These are phyloP conservation scores for Phytophthora pistaciae DNA, from an alignment of 352 stramenopile genomes.

Conservation along the genomic window DNA sequence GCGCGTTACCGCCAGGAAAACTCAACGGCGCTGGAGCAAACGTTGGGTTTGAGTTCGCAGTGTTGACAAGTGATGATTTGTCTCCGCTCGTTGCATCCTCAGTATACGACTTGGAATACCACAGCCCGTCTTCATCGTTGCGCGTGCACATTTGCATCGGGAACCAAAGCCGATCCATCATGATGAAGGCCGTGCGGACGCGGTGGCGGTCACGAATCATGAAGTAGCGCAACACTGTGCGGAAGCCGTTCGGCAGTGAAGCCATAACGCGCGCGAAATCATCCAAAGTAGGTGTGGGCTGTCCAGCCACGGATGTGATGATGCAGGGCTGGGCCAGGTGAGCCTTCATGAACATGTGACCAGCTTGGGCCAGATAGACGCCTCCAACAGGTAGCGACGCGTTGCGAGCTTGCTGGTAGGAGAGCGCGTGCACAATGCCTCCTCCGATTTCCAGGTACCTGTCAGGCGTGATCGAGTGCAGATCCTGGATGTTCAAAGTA, in stretches of 20 bases:
- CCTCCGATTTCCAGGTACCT: slow-evolving; percentile 88
- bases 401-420: slow-evolving; percentile 90
- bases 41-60: slow-evolving; percentile 53
- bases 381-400: slow-evolving; percentile 76
- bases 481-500: slow-evolving; percentile 64
- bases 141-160: slow-evolving; percentile 82
- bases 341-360: slow-evolving; percentile 93
- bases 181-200: slow-evolving; percentile 87
- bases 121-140: slow-evolving; percentile 78
- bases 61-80: slow-evolving; percentile 28
- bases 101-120: slow-evolving; percentile 57
- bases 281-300: slow-evolving; percentile 84
- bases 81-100: slow-evolving; percentile 21
- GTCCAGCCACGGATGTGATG: slow-evolving; percentile 85
- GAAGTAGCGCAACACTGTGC: slow-evolving; percentile 88
- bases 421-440: slow-evolving; percentile 89
- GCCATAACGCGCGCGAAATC: slow-evolving; percentile 83
- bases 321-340: slow-evolving; percentile 88
- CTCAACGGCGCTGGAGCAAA: slow-evolving; percentile 69
- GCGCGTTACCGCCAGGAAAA: slow-evolving; percentile 69
- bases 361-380: slow-evolving; percentile 88
- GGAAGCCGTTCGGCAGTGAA: slow-evolving; percentile 79
- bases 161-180: slow-evolving; percentile 92
- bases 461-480: slow-evolving; percentile 87
- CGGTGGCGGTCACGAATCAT: slow-evolving; percentile 89